A percentile compares a stretch with the other conserved stretches of the same genome.
These are phyloP conservation scores for Phaeotremella skinneri DNA, from an alignment of 768 basidiomycete genomes.

Conservation along the genomic window DNA sequence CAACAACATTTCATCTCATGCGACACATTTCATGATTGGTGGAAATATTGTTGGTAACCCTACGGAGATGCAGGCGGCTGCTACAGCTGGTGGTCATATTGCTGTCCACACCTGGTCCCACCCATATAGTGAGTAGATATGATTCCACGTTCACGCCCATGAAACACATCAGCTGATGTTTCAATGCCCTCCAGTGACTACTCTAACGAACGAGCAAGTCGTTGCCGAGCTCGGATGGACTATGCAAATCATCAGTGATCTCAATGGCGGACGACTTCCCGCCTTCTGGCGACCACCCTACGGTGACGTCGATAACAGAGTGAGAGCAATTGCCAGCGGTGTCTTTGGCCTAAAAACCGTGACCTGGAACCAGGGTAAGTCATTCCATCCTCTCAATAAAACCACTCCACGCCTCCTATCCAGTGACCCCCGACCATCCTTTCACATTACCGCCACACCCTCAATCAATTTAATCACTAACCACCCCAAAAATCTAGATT, in stretches of 20 bases:
- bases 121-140: conserved; percentile 45
- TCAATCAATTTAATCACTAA: too few species aligned
- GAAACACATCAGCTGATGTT: neutral
- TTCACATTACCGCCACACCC: conserved; percentile 1
- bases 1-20: conserved; percentile 58
- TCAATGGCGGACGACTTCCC: conserved; percentile 71
- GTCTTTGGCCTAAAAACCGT: conserved; percentile 83
- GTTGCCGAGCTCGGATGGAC: conserved; percentile 80
- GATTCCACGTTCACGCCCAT: too few species aligned
- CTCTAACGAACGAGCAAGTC: conserved; percentile 63
- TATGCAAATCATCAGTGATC: conserved; percentile 72
- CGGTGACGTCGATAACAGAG: conserved; percentile 70
- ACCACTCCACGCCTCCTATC: neutral
- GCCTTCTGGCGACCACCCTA: conserved; percentile 62
- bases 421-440: conserved; percentile 9
- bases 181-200: conserved; percentile 41
- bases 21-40: conserved; percentile 90
- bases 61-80: conserved; percentile 59
- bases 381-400: neutral
- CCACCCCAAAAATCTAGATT: too few species aligned
- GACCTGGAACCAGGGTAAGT: conserved; percentile 77
- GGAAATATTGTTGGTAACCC: conserved; percentile 66
- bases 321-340: conserved; percentile 77
- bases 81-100: conserved; percentile 52
- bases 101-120: conserved; percentile 53